These are phyloP conservation scores for Xylariaceae sp. DNA, from an alignment of 2,329 filamentous ascomycete species.

Conservation along the genomic window DNA sequence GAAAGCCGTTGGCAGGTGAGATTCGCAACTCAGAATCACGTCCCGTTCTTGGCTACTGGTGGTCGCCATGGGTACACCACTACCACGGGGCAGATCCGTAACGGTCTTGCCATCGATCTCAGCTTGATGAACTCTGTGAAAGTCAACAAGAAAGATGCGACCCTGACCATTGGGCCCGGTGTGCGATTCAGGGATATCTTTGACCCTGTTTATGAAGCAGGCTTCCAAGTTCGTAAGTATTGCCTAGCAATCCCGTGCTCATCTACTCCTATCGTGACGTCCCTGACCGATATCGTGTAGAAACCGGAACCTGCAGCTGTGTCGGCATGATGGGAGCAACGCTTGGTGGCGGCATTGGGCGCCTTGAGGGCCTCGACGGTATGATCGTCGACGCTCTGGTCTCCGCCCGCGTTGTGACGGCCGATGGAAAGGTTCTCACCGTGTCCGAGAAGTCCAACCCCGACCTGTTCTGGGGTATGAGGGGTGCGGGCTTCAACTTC, in stretches of 20 bases:
- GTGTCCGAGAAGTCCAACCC: constrained; percentile 15
- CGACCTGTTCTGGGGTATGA: constrained; percentile 16
- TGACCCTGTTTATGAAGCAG: constrained; percentile 13
- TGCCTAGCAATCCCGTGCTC: too few species aligned
- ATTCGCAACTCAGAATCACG: constrained; percentile 13
- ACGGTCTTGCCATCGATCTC: constrained; percentile 19
- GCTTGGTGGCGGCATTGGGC: constrained; percentile 24
- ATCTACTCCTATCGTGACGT: background rate
- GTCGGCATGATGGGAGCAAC: constrained; percentile 19
- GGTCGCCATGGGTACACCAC: constrained; percentile 18
- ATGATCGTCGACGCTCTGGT: constrained; percentile 27
- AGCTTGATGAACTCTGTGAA: constrained; percentile 26
- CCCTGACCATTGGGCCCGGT: constrained; percentile 44
- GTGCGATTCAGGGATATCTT: constrained; percentile 55
- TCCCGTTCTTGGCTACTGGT: constrained; percentile 19
- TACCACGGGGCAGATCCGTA: constrained; percentile 6
- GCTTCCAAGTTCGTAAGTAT: constrained; percentile 21
- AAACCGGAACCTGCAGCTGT: constrained; percentile 15
- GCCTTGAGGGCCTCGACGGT: constrained; percentile 20
- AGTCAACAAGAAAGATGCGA: constrained; percentile 22
- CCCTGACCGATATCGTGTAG: background rate
- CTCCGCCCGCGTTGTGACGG: constrained; percentile 25
- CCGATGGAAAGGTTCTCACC: constrained; percentile 19
- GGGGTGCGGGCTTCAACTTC: constrained; percentile 16
- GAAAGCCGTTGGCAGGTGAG: background rate